These are phyloP conservation scores for Jatropha multifida DNA, from an alignment of 441 rosid species.

Conservation along the genomic window DNA sequence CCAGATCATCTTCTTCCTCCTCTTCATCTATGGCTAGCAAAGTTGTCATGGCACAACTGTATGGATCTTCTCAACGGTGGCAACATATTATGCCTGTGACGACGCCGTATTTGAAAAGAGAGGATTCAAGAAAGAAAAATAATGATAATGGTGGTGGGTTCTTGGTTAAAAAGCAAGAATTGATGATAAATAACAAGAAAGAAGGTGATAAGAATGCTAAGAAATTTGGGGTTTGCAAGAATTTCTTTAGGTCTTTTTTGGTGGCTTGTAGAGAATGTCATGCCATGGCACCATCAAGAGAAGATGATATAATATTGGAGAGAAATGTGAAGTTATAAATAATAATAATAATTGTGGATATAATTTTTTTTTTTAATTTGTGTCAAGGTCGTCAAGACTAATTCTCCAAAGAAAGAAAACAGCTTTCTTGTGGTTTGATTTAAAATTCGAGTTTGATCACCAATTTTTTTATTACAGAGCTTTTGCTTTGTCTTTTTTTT, in stretches of 20 bases:
- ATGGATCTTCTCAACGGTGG: conserved; percentile 70
- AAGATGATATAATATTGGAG: conserved; percentile 16
- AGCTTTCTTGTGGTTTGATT: no score
- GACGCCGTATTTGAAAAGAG: conserved; percentile 45
- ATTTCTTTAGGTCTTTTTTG: conserved; percentile 48
- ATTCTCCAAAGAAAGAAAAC: no score
- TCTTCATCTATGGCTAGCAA: conserved; percentile 37
- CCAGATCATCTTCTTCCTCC: neutral
- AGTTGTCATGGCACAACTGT: conserved; percentile 51
- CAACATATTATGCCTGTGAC: conserved; percentile 60
- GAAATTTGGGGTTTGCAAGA: conserved; percentile 44
- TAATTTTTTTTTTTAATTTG: neutral
- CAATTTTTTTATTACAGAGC: neutral
- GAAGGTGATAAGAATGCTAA: conserved; percentile 23
- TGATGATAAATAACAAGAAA: conserved; percentile 11
- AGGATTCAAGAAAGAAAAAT: conserved; percentile 40
- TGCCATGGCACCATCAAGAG: conserved; percentile 68
- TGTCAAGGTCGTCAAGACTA: no score
- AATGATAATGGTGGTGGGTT: conserved; percentile 18
- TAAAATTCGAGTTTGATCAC: no score
- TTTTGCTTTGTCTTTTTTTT: neutral
- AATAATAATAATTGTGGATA: neutral
- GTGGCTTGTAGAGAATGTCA: conserved; percentile 73
- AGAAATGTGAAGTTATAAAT: neutral
- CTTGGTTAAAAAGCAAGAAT: neutral